Evolutionary conservation across 2,329 filamentous ascomycete species (phyloP), one percentile per base, ranked within the genome.

Genomic region (Fusarium haematococcum): DNA sequence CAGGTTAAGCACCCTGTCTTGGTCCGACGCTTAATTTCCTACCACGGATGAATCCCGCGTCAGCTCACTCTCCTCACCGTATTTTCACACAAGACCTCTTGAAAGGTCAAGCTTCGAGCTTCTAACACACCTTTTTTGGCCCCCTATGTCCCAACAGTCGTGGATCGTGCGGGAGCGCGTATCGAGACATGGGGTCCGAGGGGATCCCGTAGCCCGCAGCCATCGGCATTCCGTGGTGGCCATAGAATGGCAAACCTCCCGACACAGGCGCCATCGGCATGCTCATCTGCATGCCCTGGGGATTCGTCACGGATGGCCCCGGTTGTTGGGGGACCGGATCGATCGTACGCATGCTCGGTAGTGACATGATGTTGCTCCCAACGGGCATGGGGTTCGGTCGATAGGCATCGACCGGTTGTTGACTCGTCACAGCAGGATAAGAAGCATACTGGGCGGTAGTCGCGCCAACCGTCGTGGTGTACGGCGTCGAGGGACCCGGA

Each of bases 1-100:
- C 89, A 91, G 52, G 89, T 91, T 80, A 91, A 81, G 75, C 89
- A 91, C n/a, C 89, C 89, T 2, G 89, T 91, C 80, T 91, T 91
- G 56, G 89, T 91, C 76, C 89, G 87, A 70, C 89, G 86, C 80
- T 91, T 91, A 78, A 91, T 91, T 80, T 91, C 89, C 89, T 91
- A 80, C 30, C 65, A 59, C 59, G 25, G 35, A 25, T 18, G 33
- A 18, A 69, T 35, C 45, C 39, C 50, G 33, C 45, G 66, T 77
- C 65, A 76, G 75, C 62, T 70, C 63, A 63, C 52, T 58, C 37
- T 70, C 30, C 60, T 65, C 54, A 64, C 67, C 54, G 57, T 41
- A 63, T 54, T 52, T 52, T 25, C 43, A 48, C 30, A 6, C 18
- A 52, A 32, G 48, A 58, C 56, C 27, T 50, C 30, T 25, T 30